phyloP scores from a whole-genome alignment of 768 basidiomycete genomes.

The Leccinum sublutescens region DNA sequence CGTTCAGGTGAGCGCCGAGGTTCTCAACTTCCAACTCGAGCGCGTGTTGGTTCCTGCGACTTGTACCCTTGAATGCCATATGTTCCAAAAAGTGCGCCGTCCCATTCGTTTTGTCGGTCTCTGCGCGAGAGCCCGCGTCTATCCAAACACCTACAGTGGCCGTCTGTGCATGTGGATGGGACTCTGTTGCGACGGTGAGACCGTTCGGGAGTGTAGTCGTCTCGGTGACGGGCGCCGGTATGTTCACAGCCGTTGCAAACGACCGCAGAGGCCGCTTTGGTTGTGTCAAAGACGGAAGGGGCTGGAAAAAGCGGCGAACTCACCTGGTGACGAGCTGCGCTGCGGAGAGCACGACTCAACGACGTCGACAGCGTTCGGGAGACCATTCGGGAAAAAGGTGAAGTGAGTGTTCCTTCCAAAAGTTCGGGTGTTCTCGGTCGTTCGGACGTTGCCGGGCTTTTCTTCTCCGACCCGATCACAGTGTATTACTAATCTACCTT shows the following conservation, averaged over 20 bases:
- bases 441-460: conserved; percentile 22
- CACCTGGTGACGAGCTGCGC: conserved; percentile 37
- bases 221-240: conserved; percentile 76
- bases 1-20: conserved; percentile 94
- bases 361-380: conserved; percentile 45
- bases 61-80: conserved; percentile 98
- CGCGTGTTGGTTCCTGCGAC: conserved; percentile 79
- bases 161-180: conserved; percentile 87
- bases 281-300: conserved; percentile 3
- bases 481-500: neutral
- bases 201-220: conserved; percentile 93
- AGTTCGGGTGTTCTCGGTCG: conserved; percentile 34
- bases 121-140: conserved; percentile 95
- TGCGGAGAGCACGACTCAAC: conserved; percentile 42
- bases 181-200: conserved; percentile 90
- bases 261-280: conserved; percentile 55
- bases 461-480: conserved; percentile 20
- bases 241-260: conserved; percentile 71
- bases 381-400: conserved; percentile 41
- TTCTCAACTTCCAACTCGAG: conserved; percentile 98
- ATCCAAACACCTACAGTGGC: conserved; percentile 99
- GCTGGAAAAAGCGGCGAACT: conserved; percentile 5
- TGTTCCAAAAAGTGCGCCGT: conserved; percentile 99
- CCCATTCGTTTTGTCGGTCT: conserved; percentile 92
- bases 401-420: conserved; percentile 13